Evolutionary conservation across 1,284 basidiomycete species (phyloP).

Genomic region (Xerocomus alliaceus): DNA sequence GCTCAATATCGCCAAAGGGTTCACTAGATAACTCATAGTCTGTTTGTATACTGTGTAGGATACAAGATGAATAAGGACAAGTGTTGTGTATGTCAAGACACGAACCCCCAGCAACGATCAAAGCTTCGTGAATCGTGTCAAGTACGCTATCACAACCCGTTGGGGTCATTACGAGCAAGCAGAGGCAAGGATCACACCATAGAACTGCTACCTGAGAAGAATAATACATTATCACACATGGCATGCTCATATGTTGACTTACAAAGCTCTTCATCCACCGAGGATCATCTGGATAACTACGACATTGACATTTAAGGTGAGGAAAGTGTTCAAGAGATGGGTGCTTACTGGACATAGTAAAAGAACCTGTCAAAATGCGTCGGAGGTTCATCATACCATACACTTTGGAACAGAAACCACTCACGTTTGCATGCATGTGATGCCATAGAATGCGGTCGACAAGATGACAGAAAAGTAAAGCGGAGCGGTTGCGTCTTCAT

Average conservation of each 20-base stretch:
- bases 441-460: neutral
- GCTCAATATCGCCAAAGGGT: neutral
- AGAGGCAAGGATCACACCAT: neutral
- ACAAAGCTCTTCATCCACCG: neutral
- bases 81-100: neutral
- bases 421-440: neutral
- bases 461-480: neutral
- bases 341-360: slow-evolving; percentile 8
- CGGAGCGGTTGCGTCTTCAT: neutral
- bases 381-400: no score
- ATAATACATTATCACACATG: neutral
- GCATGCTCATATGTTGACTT: neutral
- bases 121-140: neutral
- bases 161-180: neutral
- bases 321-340: neutral
- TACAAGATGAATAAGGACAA: neutral
- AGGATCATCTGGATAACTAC: neutral
- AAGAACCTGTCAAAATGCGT: neutral
- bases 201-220: neutral
- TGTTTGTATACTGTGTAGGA: neutral
- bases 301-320: neutral
- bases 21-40: neutral
- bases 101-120: neutral
- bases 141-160: neutral
- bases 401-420: no score